Base-by-base conservation (phyloP, 371 early-diverging fungal genomes). In the Fennellomyces sp. region DNA sequence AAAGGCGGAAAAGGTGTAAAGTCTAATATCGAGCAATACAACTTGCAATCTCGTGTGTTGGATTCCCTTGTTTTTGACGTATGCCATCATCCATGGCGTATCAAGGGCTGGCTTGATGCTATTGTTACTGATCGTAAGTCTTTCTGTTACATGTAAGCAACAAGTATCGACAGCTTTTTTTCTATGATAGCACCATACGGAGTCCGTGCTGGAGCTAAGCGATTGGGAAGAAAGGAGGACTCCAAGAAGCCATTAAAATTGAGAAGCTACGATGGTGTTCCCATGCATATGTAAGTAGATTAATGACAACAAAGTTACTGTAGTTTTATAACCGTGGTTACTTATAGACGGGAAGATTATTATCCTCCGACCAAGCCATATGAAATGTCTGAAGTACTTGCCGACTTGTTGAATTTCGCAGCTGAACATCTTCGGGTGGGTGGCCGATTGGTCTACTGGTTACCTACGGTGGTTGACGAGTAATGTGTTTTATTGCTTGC, bases 201-300 rank as follows among this genome's bases (percentile, higher is more conserved):
- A 65, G 97, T 99, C 8, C 90, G 99, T 39, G 98, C 97, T 1
- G 97, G 97, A 11, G 98, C 99, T 13, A 96, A 95, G 71, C 94
- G 87, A 31, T 80, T 97, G 21, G 95, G 96, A 28, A 75, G 89
- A 50, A 87, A 87, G 53, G 79, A 85, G 45, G 84, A 85, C 4
- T 57, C 76, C 12, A 82, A 85, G 5, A 80, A 85, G 56, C 80
- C 82, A 30, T 65, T 72, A 19, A 68, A 81, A 15, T 68, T 86
- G 58, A 63, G 78, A 41, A 67, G 80, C 21, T 78, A 86, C 38
- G 88, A 91, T 41, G 93, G 91, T 33, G 67, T 80, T n/a, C 83
- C 78, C 7, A 81, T 84, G 66, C 85, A 85, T 65, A 69, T 77
- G 79, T 76, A 73, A 50, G 70, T 60, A 33, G n/a, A n/a, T n/a